Base-by-base conservation (phyloP, 192 early-diverging fungal genomes). In the Cetraspora pellucida region DNA sequence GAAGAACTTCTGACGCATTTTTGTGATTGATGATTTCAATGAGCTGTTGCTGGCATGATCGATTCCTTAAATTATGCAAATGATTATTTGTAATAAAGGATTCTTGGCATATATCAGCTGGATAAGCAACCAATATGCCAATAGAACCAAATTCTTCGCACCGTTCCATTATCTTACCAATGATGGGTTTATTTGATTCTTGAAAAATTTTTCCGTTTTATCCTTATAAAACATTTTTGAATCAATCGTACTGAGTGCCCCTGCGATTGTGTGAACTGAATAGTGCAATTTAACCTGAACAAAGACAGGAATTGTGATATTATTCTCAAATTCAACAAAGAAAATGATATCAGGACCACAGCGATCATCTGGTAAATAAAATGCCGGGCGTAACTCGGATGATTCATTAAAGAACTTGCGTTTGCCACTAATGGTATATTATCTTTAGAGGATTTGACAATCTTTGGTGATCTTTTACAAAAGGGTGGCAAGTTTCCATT, bases 271-370 rank as follows among this genome's bases (percentile, higher is more conserved):
- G n/a, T 67, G 23, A 67, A 67, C 4, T 46, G 65, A 67, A 46
- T 45, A 67, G 3, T 19, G 65, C 5, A 70, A 31, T 31, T 70
- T 70, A 19, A 70, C 13, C 25, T 70, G 67, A 70, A 45, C 67
- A 52, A 70, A 70, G n/a, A 70, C 67, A 10, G 67, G 67, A 28
- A 70, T 25, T 8, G 13, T 19, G 16, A 25, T 13, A 27, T 70
- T 19, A 37, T 37, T 37, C 17, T 70, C 49, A 31, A 70, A 50
- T 19, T 70, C 21, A 31, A 70, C 67, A 70, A 70, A 70, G 28
- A 70, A 70, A 2, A 70, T 70, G 17, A 70, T 27, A 28, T 70
- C 67, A 70, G 67, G 67, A 28, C 67, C 67, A 70, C 19, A 49
- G 0, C 7, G 67, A 70, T 25, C 25, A 3, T 70, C 67, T 27